Base-by-base conservation (phyloP, 768 basidiomycete species). In the Mycena indigotica region DNA sequence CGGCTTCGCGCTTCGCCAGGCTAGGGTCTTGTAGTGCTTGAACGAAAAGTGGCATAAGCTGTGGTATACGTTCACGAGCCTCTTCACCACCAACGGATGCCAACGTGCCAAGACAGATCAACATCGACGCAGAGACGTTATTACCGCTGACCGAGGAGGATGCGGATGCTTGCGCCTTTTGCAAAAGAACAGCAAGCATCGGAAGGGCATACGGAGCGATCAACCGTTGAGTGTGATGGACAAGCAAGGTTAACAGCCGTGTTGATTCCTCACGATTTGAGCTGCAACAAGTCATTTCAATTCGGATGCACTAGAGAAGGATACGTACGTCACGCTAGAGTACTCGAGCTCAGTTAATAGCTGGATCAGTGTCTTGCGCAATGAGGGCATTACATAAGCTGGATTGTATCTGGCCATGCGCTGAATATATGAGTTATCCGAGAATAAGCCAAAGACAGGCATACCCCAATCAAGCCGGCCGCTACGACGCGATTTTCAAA, bases 311-410 rank as follows among this genome's bases (percentile, higher is more conserved):
- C 15, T 26, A 26, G n/a, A 21, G n/a, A 44, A 8, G 41, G 13
- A 21, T 40, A 24, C 62, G 24, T 56, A 86, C 94, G 77, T 71
- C 38, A 95, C 87, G 2, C 89, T 95, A 2, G 95, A 94, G 67
- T 98, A 98, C 73, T 98, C 95, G 28, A 99, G 75, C 74, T 98
- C 97, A 1, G 97, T 98, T 59, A 99, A 77, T 6, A 99, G 82
- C 69, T 98, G 96, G 53, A 98, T 97, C 57, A 99, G 78, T 1
- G 95, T 88, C 73, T 98, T 98, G 45, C 97, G 84, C 24, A 99
- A 78, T 5, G 93, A 93, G 10, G 97, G 96, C 93, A 99, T 98
- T 28, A 99, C 95, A 75, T 98, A 97, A n/a, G 97, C 97, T 0
- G 97, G 97, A 66, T 99, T 99, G 73, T 95, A 92, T 62, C 86